Base-by-base conservation (phyloP, 768 basidiomycete species). In the Tricholomella constricta region DNA sequence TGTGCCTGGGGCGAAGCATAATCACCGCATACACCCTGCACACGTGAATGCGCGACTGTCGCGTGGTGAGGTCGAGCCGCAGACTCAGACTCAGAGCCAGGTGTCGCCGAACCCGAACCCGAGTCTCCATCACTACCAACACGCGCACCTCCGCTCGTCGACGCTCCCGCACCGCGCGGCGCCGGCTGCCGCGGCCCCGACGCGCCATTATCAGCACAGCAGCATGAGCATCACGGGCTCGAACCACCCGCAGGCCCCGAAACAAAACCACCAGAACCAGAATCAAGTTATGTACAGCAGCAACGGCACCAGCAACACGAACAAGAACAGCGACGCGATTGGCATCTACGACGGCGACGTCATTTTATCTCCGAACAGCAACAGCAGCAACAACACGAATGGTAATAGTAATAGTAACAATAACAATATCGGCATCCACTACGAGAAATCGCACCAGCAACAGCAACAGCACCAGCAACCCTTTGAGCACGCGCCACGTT, bases 181-280 rank as follows among this genome's bases (percentile, higher is more conserved):
- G 52, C 37, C 58, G 55, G 51, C 70, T 56, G 59, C 59, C 48
- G 48, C 66, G 52, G 65, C 66, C 45, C 65, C 64, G 44, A 62
- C 67, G 56, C 68, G 78, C 11, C 79, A 80, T 62, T 73, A 70
- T 57, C 77, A 78, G 62, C 78, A 78, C 56, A 79, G 61, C 52
- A 79, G 77, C 56, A 74, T 79, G 73, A 79, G 77, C 55, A 67
- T 77, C 48, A 67, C 73, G 10, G 31, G 49, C 27, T 29, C 48
- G 23, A 22, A 32, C 19, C 44, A 45, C n/a, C n/a, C 37, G 4
- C 37, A 40, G 22, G 17, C 44, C 19, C n/a, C n/a, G 11, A 42
- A 15, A 12, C 46, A 36, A 32, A 48, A 36, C 37, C 48, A 46
- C 7, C 49, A 44, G 47, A 45, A 51, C 60, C 48, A 68, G 67